Conservation (phyloP, 2,329 filamentous ascomycete species). For the Aspergillus luchuensis region DNA sequence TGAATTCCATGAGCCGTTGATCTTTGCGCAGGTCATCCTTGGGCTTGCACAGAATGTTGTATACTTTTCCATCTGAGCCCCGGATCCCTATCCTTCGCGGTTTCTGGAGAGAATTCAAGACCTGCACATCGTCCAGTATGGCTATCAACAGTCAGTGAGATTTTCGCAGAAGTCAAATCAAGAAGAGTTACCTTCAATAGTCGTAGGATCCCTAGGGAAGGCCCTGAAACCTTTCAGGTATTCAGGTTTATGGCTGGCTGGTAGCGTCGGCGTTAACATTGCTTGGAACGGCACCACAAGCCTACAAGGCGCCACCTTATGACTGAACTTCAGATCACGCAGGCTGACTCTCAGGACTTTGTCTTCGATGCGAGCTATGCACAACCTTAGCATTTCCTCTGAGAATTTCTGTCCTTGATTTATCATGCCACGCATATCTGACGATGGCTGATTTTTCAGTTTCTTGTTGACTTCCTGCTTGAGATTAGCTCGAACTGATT, state of each 20-base stretch:
- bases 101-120: constrained; percentile 88
- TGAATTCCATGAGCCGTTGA: constrained; percentile 98
- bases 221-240: constrained; percentile 73
- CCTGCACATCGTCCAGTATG: constrained; percentile 85
- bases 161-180: background rate
- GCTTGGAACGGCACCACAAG: constrained; percentile 88
- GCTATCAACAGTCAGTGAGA: constrained; percentile 33
- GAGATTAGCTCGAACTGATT: constrained; percentile 10
- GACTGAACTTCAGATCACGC: constrained; percentile 78
- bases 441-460: constrained; percentile 41
- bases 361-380: constrained; percentile 74
- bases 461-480: constrained; percentile 55
- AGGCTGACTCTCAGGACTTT: constrained; percentile 74
- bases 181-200: constrained; percentile 60
- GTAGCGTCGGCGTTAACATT: constrained; percentile 79
- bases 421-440: constrained; percentile 71
- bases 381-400: constrained; percentile 77
- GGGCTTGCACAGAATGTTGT: constrained; percentile 92
- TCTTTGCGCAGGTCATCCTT: constrained; percentile 98
- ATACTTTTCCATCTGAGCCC: constrained; percentile 84
- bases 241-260: constrained; percentile 68
- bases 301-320: constrained; percentile 76
- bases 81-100: constrained; percentile 85
- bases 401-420: constrained; percentile 79
- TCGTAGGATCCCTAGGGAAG: constrained; percentile 83